Percentiles rank a stretch among this genome's conserved stretches.
phyloP scores from a whole-genome alignment of 768 basidiomycete genomes.

The Termitomyces sp. region DNA sequence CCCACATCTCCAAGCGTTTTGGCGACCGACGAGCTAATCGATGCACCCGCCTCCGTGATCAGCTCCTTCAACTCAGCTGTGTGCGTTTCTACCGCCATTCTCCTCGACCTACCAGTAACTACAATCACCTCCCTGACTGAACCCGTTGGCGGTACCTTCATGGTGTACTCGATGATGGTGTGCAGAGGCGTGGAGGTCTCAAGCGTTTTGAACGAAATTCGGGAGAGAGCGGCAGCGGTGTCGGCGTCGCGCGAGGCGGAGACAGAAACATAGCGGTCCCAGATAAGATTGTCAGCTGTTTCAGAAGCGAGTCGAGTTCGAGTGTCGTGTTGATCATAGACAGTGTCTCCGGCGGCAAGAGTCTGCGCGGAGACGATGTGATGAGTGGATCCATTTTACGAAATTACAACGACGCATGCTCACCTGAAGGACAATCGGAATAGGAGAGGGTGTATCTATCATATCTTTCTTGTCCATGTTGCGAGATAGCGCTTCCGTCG shows the following conservation, averaged over 20 bases:
- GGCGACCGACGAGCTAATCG: conserved; percentile 53
- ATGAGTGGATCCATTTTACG: too few relatives aligned
- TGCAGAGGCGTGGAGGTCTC: conserved; percentile 57
- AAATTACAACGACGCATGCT: conserved; percentile 10
- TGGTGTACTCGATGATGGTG: conserved; percentile 41
- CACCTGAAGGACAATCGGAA: conserved; percentile 29
- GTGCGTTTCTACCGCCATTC: conserved; percentile 61
- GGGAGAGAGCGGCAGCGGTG: conserved; percentile 32
- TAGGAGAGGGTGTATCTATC: conserved; percentile 1
- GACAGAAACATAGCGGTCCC: conserved; percentile 57
- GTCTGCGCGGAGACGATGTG: conserved; percentile 30
- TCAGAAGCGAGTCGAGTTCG: conserved; percentile 70
- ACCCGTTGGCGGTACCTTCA: conserved; percentile 23
- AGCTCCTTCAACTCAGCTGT: conserved; percentile 54
- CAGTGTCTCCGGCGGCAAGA: conserved; percentile 58
- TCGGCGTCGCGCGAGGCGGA: conserved; percentile 24
- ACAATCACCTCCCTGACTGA: conserved; percentile 54
- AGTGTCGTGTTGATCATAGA: conserved; percentile 67
- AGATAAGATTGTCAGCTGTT: conserved; percentile 80
- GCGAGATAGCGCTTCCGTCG: conserved; percentile 35
- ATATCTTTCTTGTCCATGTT: conserved; percentile 22
- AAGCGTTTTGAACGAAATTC: conserved; percentile 59
- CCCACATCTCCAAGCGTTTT: conserved; percentile 79
- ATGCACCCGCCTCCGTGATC: conserved; percentile 34
- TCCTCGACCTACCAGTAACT: conserved; percentile 69